phyloP scores from a whole-genome alignment of 2,329 filamentous ascomycete species.

The Fusarium aywerte region DNA sequence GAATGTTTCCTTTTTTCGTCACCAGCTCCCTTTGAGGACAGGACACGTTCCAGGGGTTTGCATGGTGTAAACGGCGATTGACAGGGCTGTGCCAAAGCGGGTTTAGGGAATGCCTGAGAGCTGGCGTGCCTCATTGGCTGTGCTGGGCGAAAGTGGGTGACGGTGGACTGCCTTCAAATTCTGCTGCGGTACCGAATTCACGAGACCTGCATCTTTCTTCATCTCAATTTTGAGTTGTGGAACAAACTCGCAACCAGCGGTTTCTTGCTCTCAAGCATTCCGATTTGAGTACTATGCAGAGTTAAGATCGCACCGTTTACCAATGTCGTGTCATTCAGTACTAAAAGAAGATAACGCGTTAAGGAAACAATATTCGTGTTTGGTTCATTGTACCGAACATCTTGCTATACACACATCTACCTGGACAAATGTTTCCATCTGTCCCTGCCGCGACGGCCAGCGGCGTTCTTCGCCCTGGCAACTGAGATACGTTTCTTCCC shows the following conservation, averaged over 20 bases:
- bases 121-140: slow-evolving; percentile 38
- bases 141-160: slow-evolving; percentile 27
- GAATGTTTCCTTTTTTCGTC: slow-evolving; percentile 38
- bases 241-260: slow-evolving; percentile 2
- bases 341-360: background rate
- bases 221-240: slow-evolving; percentile 9
- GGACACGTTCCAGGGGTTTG: slow-evolving; percentile 37
- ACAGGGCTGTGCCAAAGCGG: slow-evolving; percentile 33
- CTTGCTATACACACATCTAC: slow-evolving; percentile 23
- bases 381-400: slow-evolving; percentile 16
- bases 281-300: background rate
- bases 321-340: background rate
- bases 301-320: too few relatives aligned
- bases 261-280: background rate
- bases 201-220: slow-evolving; percentile 21
- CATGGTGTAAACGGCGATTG: slow-evolving; percentile 34
- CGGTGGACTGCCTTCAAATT: slow-evolving; percentile 36
- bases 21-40: slow-evolving; percentile 31
- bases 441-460: slow-evolving; percentile 65
- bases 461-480: slow-evolving; percentile 62
- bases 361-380: slow-evolving; percentile 1
- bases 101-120: slow-evolving; percentile 18
- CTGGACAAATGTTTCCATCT: slow-evolving; percentile 25
- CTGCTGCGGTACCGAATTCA: slow-evolving; percentile 16
- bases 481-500: slow-evolving; percentile 67